phyloP scores from a whole-genome alignment of 345 rosid species.

The Linum trigynum region DNA sequence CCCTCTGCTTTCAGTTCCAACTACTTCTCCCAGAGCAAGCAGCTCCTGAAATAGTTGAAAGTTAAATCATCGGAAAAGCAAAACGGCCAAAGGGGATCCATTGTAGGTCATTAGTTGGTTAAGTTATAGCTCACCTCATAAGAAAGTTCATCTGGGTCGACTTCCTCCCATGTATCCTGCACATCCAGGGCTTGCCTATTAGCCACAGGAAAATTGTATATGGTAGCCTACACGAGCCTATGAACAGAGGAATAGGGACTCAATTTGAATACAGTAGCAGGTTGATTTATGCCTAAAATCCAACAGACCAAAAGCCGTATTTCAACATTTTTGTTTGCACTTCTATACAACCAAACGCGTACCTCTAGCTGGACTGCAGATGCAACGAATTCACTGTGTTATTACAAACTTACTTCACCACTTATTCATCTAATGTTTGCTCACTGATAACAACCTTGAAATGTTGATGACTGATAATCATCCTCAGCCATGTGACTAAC shows the following conservation, averaged over 20 bases:
- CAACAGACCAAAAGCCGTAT: too few species aligned
- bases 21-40: constrained; percentile 79
- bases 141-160: constrained; percentile 89
- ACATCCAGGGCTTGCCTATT: constrained; percentile 8
- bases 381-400: neutral
- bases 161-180: constrained; percentile 87
- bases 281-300: too few species aligned
- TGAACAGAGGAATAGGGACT: too few species aligned
- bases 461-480: neutral
- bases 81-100: neutral
- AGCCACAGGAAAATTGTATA: too few species aligned
- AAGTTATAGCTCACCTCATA: constrained; percentile 52
- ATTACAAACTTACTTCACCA: neutral
- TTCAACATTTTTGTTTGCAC: too few species aligned
- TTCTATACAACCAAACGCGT: too few species aligned
- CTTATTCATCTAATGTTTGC: neutral
- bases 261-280: too few species aligned
- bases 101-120: constrained; percentile 1
- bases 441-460: neutral
- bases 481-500: neutral
- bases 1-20: constrained; percentile 93
- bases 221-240: too few species aligned
- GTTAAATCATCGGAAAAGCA: constrained; percentile 1
- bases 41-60: constrained; percentile 49
- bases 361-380: neutral